Base-by-base conservation (phyloP, 306 rosid genomes). In the Quercus ilex region DNA sequence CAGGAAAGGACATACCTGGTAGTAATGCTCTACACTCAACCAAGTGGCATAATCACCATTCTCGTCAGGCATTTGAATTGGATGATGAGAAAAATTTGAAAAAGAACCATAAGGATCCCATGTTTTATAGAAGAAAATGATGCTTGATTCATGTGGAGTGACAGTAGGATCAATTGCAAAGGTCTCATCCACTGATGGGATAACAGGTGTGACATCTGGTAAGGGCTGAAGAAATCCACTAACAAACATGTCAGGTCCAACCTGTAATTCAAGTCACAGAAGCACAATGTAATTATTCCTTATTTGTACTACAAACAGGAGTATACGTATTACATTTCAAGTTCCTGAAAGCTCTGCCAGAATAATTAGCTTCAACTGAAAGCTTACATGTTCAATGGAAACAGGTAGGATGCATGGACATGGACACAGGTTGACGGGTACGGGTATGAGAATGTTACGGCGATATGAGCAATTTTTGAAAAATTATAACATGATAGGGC, bases 51-150 rank as follows among this genome's bases (percentile, higher is more conserved):
- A 78, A 83, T 83, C 87, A 69, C 95, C 97, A 86, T 86, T 88
- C 49, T 74, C 92, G 76, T 87, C 91, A 7, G 85, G 85, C 87
- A 92, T 84, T 81, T 88, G 88, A 83, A 94, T 89, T 68, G 92
- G 86, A 79, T 94, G 99, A 73, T 95, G 97, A 75, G 99, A 94
- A 78, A 94, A 94, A 84, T 92, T 94, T 55, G 99, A 92, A 75
- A 94, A 89, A 5, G 92, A 89, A 51, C 99, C 99, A 69, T 88
- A 90, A 73, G 84, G 95, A 83, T 94, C 99, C 99, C 99, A 94
- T 68, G 97, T 71, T 87, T 92, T 92, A 43, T 91, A 94, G 82
- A 94, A 92, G 83, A 87, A 91, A 82, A 92, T 92, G 72, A 92
- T 86, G 76, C 90, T 84, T 28, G 95, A 74, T 43, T 94, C 99